Conservation (phyloP, 805 yeast species). For the Kuraishia capsulata region DNA sequence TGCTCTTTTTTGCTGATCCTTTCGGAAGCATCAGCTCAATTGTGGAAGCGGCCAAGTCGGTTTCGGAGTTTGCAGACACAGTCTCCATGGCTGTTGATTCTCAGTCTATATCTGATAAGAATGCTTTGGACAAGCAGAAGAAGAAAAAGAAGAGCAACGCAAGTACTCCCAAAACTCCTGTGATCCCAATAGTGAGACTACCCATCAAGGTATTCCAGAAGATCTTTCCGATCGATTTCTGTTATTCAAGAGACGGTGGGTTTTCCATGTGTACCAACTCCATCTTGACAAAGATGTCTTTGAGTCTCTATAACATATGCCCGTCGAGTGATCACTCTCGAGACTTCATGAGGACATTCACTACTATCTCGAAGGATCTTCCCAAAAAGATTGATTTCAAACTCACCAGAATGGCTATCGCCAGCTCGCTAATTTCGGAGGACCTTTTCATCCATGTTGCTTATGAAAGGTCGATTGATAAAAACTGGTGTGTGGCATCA, state of each 20-base stretch:
- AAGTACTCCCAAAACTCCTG: not conserved
- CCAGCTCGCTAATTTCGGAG: slow-evolving; percentile 36
- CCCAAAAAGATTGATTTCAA: slow-evolving; percentile 35
- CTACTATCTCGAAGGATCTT: slow-evolving; percentile 29
- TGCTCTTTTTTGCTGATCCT: slow-evolving; percentile 41
- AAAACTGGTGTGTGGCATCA: slow-evolving; percentile 77
- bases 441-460: slow-evolving; percentile 81
- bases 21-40: slow-evolving; percentile 33
- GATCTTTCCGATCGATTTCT: slow-evolving; percentile 29
- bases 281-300: slow-evolving; percentile 33
- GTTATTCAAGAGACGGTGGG: slow-evolving; percentile 25
- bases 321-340: slow-evolving; percentile 21
- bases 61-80: slow-evolving; percentile 34
- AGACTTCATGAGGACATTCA: slow-evolving; percentile 14
- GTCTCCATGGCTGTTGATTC: slow-evolving; percentile 14
- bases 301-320: slow-evolving; percentile 50
- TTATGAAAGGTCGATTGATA: slow-evolving; percentile 73
- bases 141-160: slow-evolving; percentile 12
- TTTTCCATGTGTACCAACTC: slow-evolving; percentile 21
- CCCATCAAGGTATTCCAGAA: slow-evolving; percentile 21
- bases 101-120: not conserved
- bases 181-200: not conserved
- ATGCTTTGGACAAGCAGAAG: slow-evolving; percentile 15
- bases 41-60: slow-evolving; percentile 34
- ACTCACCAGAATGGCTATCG: slow-evolving; percentile 27